phyloP scores from a whole-genome alignment of 495 filamentous ascomycete genomes.

The Jackrogersella minutella region DNA sequence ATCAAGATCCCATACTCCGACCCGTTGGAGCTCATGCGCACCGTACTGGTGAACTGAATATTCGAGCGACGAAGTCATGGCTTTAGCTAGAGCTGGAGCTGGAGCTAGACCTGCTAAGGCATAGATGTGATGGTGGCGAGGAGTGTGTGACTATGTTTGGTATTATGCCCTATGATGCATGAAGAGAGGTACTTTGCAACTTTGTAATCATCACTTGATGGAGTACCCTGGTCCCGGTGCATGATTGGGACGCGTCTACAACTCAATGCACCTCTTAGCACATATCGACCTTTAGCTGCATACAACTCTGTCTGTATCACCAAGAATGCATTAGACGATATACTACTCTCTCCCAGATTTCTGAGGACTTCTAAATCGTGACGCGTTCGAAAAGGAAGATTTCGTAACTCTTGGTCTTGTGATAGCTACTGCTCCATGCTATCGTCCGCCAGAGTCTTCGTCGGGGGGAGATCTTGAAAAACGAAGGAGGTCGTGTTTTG shows the following conservation, averaged over 20 bases:
- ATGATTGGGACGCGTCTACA: neutral
- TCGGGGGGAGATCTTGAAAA: neutral
- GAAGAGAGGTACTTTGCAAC: neutral
- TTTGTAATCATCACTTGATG: neutral
- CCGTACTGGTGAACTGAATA: constrained; percentile 42
- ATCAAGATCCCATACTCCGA: constrained; percentile 45
- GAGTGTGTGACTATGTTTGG: neutral
- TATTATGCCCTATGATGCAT: neutral
- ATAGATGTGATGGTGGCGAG: neutral
- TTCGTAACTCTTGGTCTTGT: neutral
- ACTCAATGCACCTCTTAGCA: constrained; percentile 2
- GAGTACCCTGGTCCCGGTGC: neutral
- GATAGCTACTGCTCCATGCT: neutral
- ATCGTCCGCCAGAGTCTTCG: neutral
- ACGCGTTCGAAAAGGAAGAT: neutral
- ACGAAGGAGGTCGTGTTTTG: constrained; percentile 12
- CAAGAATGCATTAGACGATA: neutral
- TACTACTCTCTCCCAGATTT: neutral
- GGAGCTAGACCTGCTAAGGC: neutral
- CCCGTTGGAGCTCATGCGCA: constrained; percentile 39
- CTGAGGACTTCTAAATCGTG: no score
- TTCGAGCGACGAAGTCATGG: constrained; percentile 39
- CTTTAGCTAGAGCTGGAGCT: neutral
- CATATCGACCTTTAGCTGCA: neutral
- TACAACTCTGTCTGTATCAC: neutral